Evolutionary conservation across 2,329 filamentous ascomycete species (phyloP).

Genomic region (Trichoderma atroviride): DNA sequence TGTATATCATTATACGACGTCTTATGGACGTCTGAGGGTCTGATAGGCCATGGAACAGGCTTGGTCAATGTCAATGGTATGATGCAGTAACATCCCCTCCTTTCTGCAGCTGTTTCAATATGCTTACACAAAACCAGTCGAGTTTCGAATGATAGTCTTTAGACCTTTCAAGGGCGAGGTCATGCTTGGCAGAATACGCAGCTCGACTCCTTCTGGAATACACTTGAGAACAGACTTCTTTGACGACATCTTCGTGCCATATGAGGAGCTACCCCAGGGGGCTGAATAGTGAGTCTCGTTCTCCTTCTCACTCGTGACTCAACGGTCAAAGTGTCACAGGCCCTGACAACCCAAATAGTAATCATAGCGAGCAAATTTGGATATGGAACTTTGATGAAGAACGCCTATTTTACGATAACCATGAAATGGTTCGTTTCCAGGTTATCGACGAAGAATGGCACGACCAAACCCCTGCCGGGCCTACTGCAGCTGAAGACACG

Average conservation of each 20-base stretch:
- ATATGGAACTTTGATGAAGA: slow-evolving; percentile 78
- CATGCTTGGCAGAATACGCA: slow-evolving; percentile 80
- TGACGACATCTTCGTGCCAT: slow-evolving; percentile 83
- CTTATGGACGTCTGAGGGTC: slow-evolving; percentile 83
- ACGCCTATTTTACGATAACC: slow-evolving; percentile 82
- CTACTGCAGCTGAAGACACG: slow-evolving; percentile 62
- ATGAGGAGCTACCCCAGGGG: slow-evolving; percentile 72
- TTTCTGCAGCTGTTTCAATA: neutral
- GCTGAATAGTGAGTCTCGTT: slow-evolving; percentile 66
- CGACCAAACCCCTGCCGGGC: slow-evolving; percentile 76
- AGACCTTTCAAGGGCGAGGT: slow-evolving; percentile 95
- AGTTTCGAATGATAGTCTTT: slow-evolving; percentile 92
- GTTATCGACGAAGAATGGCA: slow-evolving; percentile 89
- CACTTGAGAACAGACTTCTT: slow-evolving; percentile 88
- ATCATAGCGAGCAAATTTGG: slow-evolving; percentile 77
- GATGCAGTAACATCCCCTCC: neutral
- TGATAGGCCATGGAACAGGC: slow-evolving; percentile 91
- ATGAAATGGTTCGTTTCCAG: slow-evolving; percentile 84
- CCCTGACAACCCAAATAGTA: slow-evolving; percentile 50
- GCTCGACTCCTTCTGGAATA: slow-evolving; percentile 71
- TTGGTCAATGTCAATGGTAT: slow-evolving; percentile 91
- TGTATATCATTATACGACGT: slow-evolving; percentile 94
- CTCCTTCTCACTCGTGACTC: neutral
- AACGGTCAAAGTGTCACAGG: neutral
- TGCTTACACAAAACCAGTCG: slow-evolving; percentile 58